These are phyloP conservation scores for Pseudogymnoascus sp. DNA, from an alignment of 2,329 filamentous ascomycete species.

Conservation along the genomic window DNA sequence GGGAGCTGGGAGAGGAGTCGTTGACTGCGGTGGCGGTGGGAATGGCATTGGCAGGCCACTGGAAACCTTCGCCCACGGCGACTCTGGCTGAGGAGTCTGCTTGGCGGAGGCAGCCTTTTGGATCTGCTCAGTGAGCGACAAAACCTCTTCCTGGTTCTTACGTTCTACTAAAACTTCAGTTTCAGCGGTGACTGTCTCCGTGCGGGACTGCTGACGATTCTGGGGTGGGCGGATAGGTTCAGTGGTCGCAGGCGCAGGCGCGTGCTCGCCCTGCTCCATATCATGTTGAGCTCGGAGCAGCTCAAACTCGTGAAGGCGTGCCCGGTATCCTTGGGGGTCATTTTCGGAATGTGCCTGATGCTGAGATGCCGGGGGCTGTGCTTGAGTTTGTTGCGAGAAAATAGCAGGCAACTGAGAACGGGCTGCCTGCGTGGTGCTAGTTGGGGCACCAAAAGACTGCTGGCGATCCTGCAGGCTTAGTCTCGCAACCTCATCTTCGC, in stretches of 20 bases:
- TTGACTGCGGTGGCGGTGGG: slow-evolving; percentile 58
- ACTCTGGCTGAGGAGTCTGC: slow-evolving; percentile 41
- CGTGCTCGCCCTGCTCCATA: slow-evolving; percentile 32
- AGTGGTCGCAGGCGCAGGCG: slow-evolving; percentile 27
- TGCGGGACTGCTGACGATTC: slow-evolving; percentile 18
- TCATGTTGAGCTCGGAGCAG: slow-evolving; percentile 67
- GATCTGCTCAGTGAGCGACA: slow-evolving; percentile 76
- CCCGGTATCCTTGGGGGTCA: slow-evolving; percentile 52
- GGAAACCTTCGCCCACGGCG: slow-evolving; percentile 51
- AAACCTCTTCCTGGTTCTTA: slow-evolving; percentile 35
- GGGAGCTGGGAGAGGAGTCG: slow-evolving; percentile 77
- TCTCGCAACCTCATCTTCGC: slow-evolving; percentile 67
- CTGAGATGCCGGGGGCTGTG: slow-evolving; percentile 49
- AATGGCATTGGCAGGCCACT: slow-evolving; percentile 68
- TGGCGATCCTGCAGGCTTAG: slow-evolving; percentile 42
- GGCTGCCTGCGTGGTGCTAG: slow-evolving; percentile 18
- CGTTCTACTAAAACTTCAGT: slow-evolving; percentile 12
- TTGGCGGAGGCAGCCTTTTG: slow-evolving; percentile 61
- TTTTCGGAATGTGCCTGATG: slow-evolving; percentile 45
- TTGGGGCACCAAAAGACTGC: slow-evolving; percentile 18
- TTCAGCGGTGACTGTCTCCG: slow-evolving; percentile 18
- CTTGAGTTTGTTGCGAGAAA: slow-evolving; percentile 23
- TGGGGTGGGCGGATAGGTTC: slow-evolving; percentile 24
- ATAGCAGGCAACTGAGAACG: slow-evolving; percentile 26
- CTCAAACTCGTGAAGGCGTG: slow-evolving; percentile 73